Conservation (phyloP, 2,329 filamentous ascomycete genomes). For the Alternaria arbusti region DNA sequence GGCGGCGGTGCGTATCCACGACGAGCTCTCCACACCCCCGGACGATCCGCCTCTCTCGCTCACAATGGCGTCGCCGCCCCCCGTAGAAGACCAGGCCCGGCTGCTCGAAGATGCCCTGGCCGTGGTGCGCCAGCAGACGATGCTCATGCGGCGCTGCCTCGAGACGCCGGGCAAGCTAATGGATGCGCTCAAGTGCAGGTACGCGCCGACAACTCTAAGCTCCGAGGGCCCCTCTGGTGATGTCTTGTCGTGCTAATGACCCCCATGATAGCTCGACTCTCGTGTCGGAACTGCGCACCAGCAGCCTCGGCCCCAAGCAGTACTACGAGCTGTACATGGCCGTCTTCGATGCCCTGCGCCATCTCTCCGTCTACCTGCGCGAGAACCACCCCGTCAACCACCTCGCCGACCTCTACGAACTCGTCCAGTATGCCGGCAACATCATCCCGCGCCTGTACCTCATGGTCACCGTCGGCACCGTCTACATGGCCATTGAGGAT, state of each 20-base stretch:
- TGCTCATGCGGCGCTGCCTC: slow-evolving; percentile 95
- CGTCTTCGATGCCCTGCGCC: slow-evolving; percentile 95
- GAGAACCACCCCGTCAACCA: slow-evolving; percentile 98
- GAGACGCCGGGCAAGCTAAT: slow-evolving; percentile 98
- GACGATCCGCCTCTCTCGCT: slow-evolving; percentile 24
- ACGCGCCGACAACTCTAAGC: slow-evolving; percentile 34
- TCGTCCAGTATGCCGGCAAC: slow-evolving; percentile 97
- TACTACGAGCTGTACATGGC: slow-evolving; percentile 99
- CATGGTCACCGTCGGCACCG: slow-evolving; percentile 98
- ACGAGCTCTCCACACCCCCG: slow-evolving; percentile 39
- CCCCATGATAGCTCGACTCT: slow-evolving; percentile 77
- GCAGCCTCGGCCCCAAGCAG: slow-evolving; percentile 96
- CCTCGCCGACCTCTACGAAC: slow-evolving; percentile 95
- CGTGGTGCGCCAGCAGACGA: slow-evolving; percentile 95
- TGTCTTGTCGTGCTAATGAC: slow-evolving; percentile 4
- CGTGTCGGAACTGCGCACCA: slow-evolving; percentile 96
- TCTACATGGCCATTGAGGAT: slow-evolving; percentile 98
- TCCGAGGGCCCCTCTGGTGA: not conserved
- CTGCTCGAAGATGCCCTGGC: slow-evolving; percentile 96
- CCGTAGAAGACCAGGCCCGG: slow-evolving; percentile 71
- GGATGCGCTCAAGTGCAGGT: slow-evolving; percentile 99
- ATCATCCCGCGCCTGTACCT: slow-evolving; percentile 95
- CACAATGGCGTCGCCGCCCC: slow-evolving; percentile 56
- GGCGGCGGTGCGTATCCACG: slow-evolving; percentile 26
- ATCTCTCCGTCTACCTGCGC: slow-evolving; percentile 93